Conservation (phyloP, 148 eudicot species). For the Gaultheria prostrata region DNA sequence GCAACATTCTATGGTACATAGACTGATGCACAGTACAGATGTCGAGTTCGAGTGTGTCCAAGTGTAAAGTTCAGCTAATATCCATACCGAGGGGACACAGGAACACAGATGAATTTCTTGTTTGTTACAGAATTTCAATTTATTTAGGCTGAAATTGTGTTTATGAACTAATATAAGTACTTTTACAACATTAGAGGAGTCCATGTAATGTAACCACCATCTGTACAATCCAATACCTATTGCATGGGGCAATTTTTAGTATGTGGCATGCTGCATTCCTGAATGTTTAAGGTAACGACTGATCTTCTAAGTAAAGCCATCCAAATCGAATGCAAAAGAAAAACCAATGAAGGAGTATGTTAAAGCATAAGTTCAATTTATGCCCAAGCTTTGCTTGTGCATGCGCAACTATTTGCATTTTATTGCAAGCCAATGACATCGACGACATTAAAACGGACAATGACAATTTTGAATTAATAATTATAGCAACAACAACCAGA, state of each 20-base stretch:
- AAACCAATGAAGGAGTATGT: neutral
- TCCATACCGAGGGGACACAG: neutral
- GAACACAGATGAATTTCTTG: neutral
- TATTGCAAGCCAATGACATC: neutral
- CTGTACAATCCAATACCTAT: neutral
- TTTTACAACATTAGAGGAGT: neutral
- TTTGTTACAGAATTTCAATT: no score
- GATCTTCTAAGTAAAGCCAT: neutral
- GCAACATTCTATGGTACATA: neutral
- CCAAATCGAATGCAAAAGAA: neutral
- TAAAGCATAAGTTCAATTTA: neutral
- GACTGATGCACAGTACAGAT: neutral
- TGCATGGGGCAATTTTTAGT: neutral
- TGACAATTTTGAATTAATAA: no score
- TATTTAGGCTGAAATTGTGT: no score
- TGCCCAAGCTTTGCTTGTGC: neutral
- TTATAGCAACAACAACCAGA: neutral
- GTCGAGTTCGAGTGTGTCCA: neutral
- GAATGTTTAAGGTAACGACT: neutral
- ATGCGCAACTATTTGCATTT: neutral
- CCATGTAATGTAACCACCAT: neutral
- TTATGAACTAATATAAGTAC: neutral
- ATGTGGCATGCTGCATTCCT: neutral
- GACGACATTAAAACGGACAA: no score
- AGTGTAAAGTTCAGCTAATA: neutral